These are phyloP conservation scores for Lachnellula hyalina DNA, from an alignment of 2,329 filamentous ascomycete genomes.

Conservation along the genomic window DNA sequence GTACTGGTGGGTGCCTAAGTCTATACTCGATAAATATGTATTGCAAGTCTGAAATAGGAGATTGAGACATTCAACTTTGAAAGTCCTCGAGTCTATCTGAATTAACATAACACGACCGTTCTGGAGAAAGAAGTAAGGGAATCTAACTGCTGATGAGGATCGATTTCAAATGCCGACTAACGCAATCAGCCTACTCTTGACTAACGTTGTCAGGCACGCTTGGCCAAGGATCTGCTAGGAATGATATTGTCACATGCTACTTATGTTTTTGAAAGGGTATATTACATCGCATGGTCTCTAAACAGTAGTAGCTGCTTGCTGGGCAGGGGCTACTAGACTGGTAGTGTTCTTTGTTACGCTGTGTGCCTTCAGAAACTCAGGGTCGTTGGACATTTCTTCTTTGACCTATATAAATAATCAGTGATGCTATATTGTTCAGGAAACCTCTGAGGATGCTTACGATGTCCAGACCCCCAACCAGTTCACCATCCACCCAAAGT, in stretches of 20 bases:
- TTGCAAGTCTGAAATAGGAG: too few relatives aligned
- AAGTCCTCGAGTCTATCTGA: too few relatives aligned
- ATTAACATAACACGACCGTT: too few relatives aligned
- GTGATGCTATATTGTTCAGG: background rate
- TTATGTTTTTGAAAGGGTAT: background rate
- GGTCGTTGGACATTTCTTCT: constrained; percentile 81
- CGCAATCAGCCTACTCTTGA: too few relatives aligned
- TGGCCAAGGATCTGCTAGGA: too few relatives aligned
- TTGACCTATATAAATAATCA: constrained; percentile 59
- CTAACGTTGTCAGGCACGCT: too few relatives aligned
- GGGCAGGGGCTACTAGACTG: background rate
- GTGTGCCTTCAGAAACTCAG: constrained; percentile 76
- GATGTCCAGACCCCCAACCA: constrained; percentile 93
- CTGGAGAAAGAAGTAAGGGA: too few relatives aligned
- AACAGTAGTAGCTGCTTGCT: constrained; percentile 2
- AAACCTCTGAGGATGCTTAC: constrained; percentile 49
- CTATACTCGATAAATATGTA: too few relatives aligned
- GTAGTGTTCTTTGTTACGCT: constrained; percentile 38
- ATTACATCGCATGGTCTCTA: background rate
- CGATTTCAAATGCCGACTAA: too few relatives aligned
- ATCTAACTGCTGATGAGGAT: too few relatives aligned
- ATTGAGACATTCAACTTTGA: too few relatives aligned
- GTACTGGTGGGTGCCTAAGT: too few relatives aligned
- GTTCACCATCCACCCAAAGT: constrained; percentile 83
- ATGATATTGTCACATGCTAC: background rate